A percentile compares a stretch with the other conserved stretches of the same genome.
Evolutionary conservation across 805 yeast genomes (phyloP).

Genomic region (Saturnispora besseyi): DNA sequence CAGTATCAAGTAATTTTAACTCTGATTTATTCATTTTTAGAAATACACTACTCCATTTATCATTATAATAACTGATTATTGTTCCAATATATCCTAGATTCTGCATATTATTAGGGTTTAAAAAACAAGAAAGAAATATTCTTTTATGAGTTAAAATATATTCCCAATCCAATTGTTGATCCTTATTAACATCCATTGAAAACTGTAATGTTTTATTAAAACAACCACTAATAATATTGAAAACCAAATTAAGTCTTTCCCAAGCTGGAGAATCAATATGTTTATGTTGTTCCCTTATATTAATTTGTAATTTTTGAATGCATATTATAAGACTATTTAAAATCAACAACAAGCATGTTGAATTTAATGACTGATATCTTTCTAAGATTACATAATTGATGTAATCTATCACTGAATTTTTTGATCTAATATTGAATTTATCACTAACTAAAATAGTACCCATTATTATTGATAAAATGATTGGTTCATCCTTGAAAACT

Average conservation of each 20-base stretch:
- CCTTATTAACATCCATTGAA: neutral
- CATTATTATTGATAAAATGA: constrained; percentile 11
- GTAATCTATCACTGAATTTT: constrained; percentile 17
- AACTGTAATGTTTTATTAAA: constrained; percentile 1
- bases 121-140: neutral
- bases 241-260: constrained; percentile 18
- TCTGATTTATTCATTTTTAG: neutral
- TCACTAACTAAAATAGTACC: constrained; percentile 11
- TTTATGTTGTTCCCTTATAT: constrained; percentile 1
- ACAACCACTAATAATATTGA: constrained; percentile 16
- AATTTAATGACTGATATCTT: neutral
- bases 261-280: constrained; percentile 6
- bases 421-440: neutral
- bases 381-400: constrained; percentile 20
- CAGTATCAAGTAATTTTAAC: neutral
- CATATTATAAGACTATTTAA: constrained; percentile 14
- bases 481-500: constrained; percentile 10
- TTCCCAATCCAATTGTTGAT: constrained; percentile 1
- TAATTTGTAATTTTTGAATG: constrained; percentile 5
- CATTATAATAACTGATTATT: neutral
- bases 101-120: constrained; percentile 8
- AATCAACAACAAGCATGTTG: constrained; percentile 13
- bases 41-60: neutral
- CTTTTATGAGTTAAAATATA: neutral
- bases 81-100: constrained; percentile 19